Conservation (phyloP, 2,329 filamentous ascomycete species). For the Clarireedia monteithiana region DNA sequence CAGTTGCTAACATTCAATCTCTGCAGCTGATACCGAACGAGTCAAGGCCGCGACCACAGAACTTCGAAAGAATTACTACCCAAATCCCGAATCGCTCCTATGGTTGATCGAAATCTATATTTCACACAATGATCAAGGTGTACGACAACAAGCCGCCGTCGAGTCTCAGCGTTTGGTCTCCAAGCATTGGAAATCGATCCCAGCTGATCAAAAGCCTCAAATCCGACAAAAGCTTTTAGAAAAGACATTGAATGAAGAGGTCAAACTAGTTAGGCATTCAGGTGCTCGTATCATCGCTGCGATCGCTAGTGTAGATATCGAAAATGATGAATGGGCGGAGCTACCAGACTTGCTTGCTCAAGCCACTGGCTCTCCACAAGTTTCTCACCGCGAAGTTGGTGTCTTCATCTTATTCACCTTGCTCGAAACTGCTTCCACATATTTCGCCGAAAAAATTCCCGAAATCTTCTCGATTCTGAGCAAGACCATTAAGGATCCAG, state of each 20-base stretch:
- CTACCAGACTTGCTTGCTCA: constrained; percentile 73
- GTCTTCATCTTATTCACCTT: constrained; percentile 91
- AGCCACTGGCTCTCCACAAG: constrained; percentile 66
- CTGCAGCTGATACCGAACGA: constrained; percentile 73
- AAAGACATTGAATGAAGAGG: constrained; percentile 72
- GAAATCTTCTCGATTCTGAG: constrained; percentile 78
- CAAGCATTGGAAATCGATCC: constrained; percentile 77
- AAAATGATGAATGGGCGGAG: constrained; percentile 77
- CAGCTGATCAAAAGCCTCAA: constrained; percentile 67
- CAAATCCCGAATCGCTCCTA: constrained; percentile 72
- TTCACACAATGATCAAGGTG: constrained; percentile 54
- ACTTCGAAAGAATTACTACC: constrained; percentile 91
- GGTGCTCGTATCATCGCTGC: constrained; percentile 81
- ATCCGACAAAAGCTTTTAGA: constrained; percentile 79
- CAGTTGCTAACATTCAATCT: constrained; percentile 22
- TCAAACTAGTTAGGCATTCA: constrained; percentile 72
- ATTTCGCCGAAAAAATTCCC: constrained; percentile 72
- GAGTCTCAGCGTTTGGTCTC: constrained; percentile 75
- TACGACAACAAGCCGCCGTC: constrained; percentile 84
- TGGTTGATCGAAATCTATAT: constrained; percentile 84
- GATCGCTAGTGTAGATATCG: constrained; percentile 78
- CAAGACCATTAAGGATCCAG: constrained; percentile 80
- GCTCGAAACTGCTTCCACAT: constrained; percentile 77
- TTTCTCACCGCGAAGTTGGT: constrained; percentile 78
- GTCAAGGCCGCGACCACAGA: constrained; percentile 86